Evolutionary conservation across 768 basidiomycete species (phyloP).

Genomic region (Xanthoconium stramineum): DNA sequence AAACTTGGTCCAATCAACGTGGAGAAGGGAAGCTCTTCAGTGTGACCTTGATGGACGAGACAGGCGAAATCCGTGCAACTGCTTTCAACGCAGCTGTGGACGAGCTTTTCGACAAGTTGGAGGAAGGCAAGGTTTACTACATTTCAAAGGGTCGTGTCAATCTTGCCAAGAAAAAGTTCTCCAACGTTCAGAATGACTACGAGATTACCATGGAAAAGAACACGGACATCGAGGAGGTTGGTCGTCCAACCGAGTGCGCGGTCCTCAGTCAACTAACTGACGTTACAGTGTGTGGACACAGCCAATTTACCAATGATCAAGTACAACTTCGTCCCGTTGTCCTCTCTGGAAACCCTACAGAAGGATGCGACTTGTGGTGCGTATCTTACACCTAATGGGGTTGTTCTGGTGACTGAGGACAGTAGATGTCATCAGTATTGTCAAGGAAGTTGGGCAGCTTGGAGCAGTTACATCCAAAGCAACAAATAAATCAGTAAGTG

Average conservation of each 20-base stretch:
- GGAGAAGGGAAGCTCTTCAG: constrained; percentile 97
- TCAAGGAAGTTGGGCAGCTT: constrained; percentile 73
- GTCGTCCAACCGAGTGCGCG: constrained; percentile 13
- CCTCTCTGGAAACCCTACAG: constrained; percentile 53
- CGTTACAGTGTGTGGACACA: constrained; percentile 73
- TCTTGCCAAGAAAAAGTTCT: constrained; percentile 96
- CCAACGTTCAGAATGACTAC: constrained; percentile 86
- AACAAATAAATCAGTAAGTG: constrained; percentile 53
- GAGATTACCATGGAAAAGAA: constrained; percentile 83
- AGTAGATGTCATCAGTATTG: constrained; percentile 82
- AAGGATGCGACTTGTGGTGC: constrained; percentile 86
- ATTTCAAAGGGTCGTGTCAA: constrained; percentile 89
- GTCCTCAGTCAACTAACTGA: constrained; percentile 4
- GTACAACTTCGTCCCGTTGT: constrained; percentile 76
- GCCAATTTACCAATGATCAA: constrained; percentile 74
- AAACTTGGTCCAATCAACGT: constrained; percentile 80
- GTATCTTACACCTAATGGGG: constrained; percentile 20
- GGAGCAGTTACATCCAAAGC: constrained; percentile 74
- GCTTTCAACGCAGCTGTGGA: constrained; percentile 87
- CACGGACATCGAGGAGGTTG: constrained; percentile 83
- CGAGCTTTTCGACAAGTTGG: constrained; percentile 74
- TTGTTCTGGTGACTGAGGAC: background rate
- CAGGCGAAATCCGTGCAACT: constrained; percentile 87
- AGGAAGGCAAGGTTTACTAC: constrained; percentile 92
- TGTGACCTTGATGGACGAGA: constrained; percentile 91